Evolutionary conservation across 1,284 basidiomycete species (phyloP).

Genomic region (Cryptococcus hybrid): DNA sequence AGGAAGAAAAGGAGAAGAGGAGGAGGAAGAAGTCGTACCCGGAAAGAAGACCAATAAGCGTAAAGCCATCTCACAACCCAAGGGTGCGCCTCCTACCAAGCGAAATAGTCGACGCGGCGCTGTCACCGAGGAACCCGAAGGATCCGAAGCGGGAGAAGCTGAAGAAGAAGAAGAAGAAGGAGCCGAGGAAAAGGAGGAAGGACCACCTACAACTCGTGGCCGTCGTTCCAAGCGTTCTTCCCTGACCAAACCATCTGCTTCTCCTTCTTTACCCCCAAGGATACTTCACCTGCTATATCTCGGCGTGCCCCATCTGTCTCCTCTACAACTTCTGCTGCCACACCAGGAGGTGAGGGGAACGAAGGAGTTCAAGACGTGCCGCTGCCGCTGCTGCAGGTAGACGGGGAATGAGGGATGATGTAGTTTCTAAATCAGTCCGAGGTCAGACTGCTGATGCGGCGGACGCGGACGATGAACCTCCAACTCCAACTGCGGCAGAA

Average conservation of each 20-base stretch:
- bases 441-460: slow-evolving; percentile 27
- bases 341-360: slow-evolving; percentile 13
- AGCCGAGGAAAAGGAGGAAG: slow-evolving; percentile 14
- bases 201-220: slow-evolving; percentile 17
- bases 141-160: slow-evolving; percentile 6
- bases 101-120: slow-evolving; percentile 12
- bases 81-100: slow-evolving; percentile 25
- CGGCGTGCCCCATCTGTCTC: slow-evolving; percentile 30
- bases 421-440: slow-evolving; percentile 32
- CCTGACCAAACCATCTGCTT: background rate
- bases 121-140: slow-evolving; percentile 1
- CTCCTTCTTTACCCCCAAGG: background rate
- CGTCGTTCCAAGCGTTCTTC: slow-evolving; percentile 21
- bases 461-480: slow-evolving; percentile 13
- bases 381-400: background rate
- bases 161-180: slow-evolving; percentile 7
- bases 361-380: slow-evolving; percentile 11
- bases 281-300: slow-evolving; percentile 24
- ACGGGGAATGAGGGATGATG: slow-evolving; percentile 33
- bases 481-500: slow-evolving; percentile 11
- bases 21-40: background rate
- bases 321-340: slow-evolving; percentile 24
- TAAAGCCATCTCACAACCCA: slow-evolving; percentile 24
- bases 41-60: slow-evolving; percentile 26
- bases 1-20: too few relatives aligned